Evolutionary conservation across 139 green algal species (phyloP), one percentile per base, ranked within the genome.

Genomic region (Bryopsis sp.): DNA sequence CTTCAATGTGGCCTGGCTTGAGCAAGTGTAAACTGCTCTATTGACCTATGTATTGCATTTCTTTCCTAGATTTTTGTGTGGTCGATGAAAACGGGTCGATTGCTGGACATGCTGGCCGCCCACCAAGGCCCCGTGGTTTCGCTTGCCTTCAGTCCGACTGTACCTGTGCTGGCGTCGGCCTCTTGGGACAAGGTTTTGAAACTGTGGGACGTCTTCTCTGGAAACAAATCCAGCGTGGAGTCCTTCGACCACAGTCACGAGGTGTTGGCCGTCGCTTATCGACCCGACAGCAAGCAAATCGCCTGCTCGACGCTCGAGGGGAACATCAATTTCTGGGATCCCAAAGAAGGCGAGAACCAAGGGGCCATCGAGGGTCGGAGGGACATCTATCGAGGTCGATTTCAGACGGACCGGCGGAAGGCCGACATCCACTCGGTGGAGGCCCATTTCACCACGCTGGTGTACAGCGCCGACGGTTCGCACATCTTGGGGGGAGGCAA

Each of bases 261-360:
- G 33, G 91, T 97, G 71, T 79, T 98, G 69, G 83, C 89, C 0
- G 64, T 99, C 47, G 89, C 90, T 1, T 93, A 29, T 71, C 74
- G 84, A 11, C 92, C 93, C 0, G 87, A 96, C 72, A 91, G 91
- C 61, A 89, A 90, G 66, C 89, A 92, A 83, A 76, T 99, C 58
- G 89, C 89, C 0, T 75, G 59, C 5, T 68, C 83, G 64, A 96
- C 94, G 2, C 84, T 99, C 26, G 91, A 98, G 69, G 93, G 91
- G 2, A 75, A 87, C 67, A 90, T 99, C 65, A 86, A 90, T 68
- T 72, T 99, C 32, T 99, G 93, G 93, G 83, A 99, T 76, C 79
- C 92, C 3, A 71, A 84, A 7, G 90, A 96, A 39, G 85, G 76
- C 28, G 68, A 81, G 67, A 72, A 95, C 57, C 39, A 73, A 48